Base-by-base conservation (phyloP, 148 eudicot genomes). In the Tetragonia tetragonoides region DNA sequence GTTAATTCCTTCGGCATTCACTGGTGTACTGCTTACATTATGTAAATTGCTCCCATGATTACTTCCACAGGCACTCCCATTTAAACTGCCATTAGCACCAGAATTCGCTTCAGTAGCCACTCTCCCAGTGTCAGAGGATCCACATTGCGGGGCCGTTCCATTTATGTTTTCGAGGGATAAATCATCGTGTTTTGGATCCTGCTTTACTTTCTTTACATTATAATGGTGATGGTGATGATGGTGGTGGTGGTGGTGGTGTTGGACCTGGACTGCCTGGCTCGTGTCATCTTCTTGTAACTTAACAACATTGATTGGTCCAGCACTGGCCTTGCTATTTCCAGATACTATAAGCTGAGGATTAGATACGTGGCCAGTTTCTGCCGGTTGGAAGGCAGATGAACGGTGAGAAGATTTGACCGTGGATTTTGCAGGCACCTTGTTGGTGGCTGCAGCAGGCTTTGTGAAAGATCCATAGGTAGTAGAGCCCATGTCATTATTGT, bases 31-130 rank as follows among this genome's bases (percentile, higher is more conserved):
- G 73, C 80, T 85, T 49, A 82, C 89, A 71, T 84, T 86, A 60
- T 86, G 86, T 59, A 80, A 69, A 76, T 87, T 86, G 80, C 92
- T 90, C 44, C 90, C 90, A 74, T 87, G 82, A 54, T 88, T 88
- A 81, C 97, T 92, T 76, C 96, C 96, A 10, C 93, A 83, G 61
- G 76, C 96, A 88, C 93, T 89, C 49, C 88, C 87, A 73, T 87
- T 82, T 40, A 82, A 53, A 80, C 85, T 85, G 74, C 78, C 79
- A 85, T 90, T 86, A 65, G 87, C 86, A 74, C 83, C 82, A 74
- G 84, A 81, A 83, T 86, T 87, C 54, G 82, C 85, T 83, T 87
- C 90, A 68, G 71, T 69, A 18, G 64, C 84, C 5, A 56, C 75
- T 49, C 81, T 70, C 17, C 61, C 63, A 67, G 20, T 44, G 62